Conservation (phyloP, 257 asterid species). For the Solanum pimpinellifolium region DNA sequence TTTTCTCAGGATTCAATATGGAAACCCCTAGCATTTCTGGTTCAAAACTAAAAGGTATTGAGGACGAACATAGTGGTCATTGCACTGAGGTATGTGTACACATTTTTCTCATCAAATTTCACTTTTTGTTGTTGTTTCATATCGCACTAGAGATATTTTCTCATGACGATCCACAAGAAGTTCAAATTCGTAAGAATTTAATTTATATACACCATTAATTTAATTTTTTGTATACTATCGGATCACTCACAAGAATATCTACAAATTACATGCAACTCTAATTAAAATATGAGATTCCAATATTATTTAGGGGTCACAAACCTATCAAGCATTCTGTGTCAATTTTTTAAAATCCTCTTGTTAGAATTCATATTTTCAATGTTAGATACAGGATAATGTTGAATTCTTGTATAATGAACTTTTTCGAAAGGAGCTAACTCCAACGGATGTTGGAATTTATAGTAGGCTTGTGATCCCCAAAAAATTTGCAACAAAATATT, state of each 20-base stretch:
- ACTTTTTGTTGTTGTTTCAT: background rate
- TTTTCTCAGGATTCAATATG: background rate
- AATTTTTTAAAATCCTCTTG: no score
- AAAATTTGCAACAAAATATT: no score
- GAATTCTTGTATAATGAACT: background rate
- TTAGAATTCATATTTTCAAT: no score
- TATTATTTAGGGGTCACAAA: no score
- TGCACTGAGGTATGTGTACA: background rate
- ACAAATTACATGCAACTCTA: no score
- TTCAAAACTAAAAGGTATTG: background rate
- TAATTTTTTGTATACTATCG: background rate
- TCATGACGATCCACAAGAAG: background rate
- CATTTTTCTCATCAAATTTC: no score
- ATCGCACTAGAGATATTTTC: background rate
- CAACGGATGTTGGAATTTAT: constrained; percentile 34
- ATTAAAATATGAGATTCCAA: no score
- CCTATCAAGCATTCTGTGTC: no score
- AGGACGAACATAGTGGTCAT: background rate
- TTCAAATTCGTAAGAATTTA: background rate
- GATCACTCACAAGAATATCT: background rate
- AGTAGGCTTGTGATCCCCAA: no score
- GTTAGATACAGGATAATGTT: no score
- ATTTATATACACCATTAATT: background rate
- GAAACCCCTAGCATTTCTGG: background rate
- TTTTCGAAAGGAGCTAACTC: constrained; percentile 48